Conservation (phyloP, 2,329 filamentous ascomycete species). For the Paraconiothyrium sp. region DNA sequence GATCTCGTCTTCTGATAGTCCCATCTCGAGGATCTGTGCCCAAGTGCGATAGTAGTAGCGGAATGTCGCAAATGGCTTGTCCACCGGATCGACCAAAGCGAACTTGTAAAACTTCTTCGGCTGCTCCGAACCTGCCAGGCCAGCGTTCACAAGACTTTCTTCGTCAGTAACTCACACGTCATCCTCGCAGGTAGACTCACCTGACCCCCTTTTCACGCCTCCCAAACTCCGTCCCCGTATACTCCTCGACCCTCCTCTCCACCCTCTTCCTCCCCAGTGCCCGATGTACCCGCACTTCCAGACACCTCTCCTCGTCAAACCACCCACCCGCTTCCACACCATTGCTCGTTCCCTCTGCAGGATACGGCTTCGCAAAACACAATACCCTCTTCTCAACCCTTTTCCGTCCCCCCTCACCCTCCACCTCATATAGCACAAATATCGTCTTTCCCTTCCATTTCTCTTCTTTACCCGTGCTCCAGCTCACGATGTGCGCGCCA, state of each 20-base stretch:
- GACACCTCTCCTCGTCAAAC: slow-evolving; percentile 37
- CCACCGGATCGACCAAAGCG: slow-evolving; percentile 58
- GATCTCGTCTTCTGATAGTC: slow-evolving; percentile 28
- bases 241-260: slow-evolving; percentile 38
- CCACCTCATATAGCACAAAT: slow-evolving; percentile 54
- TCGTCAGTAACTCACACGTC: slow-evolving; percentile 23
- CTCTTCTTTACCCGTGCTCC: slow-evolving; percentile 55
- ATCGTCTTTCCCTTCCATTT: slow-evolving; percentile 56
- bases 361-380: slow-evolving; percentile 44
- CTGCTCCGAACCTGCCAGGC: slow-evolving; percentile 49
- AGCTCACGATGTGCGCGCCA: slow-evolving; percentile 52
- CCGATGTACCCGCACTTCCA: slow-evolving; percentile 56
- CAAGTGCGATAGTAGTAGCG: slow-evolving; percentile 50
- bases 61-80: slow-evolving; percentile 59
- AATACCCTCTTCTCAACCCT: slow-evolving; percentile 54
- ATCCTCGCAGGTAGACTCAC: slow-evolving; percentile 32
- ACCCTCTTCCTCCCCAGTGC: slow-evolving; percentile 53
- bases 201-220: slow-evolving; percentile 34
- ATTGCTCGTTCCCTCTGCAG: slow-evolving; percentile 16
- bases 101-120: slow-evolving; percentile 60
- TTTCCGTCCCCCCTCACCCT: slow-evolving; percentile 38
- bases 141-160: slow-evolving; percentile 49
- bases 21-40: slow-evolving; percentile 38
- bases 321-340: slow-evolving; percentile 23
- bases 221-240: slow-evolving; percentile 31